phyloP scores from a whole-genome alignment of 176 grass and related monocot genomes.

The Luzula sylvatica region DNA sequence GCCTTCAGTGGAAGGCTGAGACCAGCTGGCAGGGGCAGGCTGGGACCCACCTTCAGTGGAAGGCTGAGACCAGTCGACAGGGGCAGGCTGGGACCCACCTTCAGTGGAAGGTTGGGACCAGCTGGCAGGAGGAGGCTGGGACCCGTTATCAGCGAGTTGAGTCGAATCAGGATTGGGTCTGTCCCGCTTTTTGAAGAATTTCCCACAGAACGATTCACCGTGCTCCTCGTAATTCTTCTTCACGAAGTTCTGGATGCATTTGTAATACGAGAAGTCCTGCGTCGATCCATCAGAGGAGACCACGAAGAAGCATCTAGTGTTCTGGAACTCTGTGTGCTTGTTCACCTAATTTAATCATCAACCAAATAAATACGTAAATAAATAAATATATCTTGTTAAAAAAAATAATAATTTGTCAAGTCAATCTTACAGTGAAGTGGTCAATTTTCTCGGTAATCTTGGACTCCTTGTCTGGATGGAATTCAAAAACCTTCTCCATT shows the following conservation, averaged over 20 bases:
- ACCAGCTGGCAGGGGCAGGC: neutral
- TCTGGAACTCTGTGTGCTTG: constrained; percentile 39
- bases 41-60: neutral
- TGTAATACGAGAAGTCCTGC: constrained; percentile 63
- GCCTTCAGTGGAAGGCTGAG: neutral
- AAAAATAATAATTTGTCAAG: neutral
- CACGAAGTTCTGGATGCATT: constrained; percentile 71
- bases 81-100: neutral
- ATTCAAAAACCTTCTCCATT: constrained; percentile 57
- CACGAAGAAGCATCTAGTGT: constrained; percentile 49
- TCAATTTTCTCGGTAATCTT: constrained; percentile 61
- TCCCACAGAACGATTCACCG: constrained; percentile 41
- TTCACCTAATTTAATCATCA: constrained; percentile 39
- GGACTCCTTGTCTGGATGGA: constrained; percentile 65
- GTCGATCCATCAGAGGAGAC: constrained; percentile 57
- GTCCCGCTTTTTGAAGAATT: constrained; percentile 33
- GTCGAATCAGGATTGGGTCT: neutral
- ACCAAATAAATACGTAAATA: no score
- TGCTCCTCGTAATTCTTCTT: constrained; percentile 43
- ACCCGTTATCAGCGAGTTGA: neutral
- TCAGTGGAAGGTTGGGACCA: neutral
- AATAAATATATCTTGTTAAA: neutral
- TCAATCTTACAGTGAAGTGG: constrained; percentile 53
- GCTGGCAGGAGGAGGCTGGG: neutral
- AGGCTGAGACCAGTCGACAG: neutral